phyloP scores from a whole-genome alignment of 208 protist genomes.

The Angomonas ambiguus region DNA sequence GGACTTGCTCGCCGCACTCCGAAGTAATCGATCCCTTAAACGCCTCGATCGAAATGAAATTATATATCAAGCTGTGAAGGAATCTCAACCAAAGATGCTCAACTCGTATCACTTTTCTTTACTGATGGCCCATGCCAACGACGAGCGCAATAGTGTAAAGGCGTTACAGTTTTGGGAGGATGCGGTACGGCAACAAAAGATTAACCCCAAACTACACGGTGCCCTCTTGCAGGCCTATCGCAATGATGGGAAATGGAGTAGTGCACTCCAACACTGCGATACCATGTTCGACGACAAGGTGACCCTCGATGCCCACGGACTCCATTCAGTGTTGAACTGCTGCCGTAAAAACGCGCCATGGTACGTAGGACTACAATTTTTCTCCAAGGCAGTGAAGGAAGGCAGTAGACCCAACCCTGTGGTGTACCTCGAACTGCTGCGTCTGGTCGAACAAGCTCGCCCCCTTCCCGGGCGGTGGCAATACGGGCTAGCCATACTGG shows the following conservation, averaged over 20 bases:
- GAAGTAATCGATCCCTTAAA: constrained; percentile 54
- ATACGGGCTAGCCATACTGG: constrained; percentile 50
- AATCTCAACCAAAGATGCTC: constrained; percentile 24
- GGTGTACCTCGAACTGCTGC: constrained; percentile 82
- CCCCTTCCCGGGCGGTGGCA: constrained; percentile 35
- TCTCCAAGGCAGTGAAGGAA: constrained; percentile 43
- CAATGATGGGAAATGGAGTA: constrained; percentile 57
- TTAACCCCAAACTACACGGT: constrained; percentile 54
- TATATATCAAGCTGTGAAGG: constrained; percentile 28
- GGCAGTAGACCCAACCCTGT: constrained; percentile 57
- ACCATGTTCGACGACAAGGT: constrained; percentile 66
- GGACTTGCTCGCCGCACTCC: constrained; percentile 43
- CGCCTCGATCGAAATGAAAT: constrained; percentile 73
- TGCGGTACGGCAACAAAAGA: constrained; percentile 55
- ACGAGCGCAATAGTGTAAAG: constrained; percentile 44
- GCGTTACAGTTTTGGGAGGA: constrained; percentile 64
- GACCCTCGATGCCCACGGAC: constrained; percentile 44
- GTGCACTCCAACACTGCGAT: constrained; percentile 61
- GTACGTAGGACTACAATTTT: constrained; percentile 47
- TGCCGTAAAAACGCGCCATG: constrained; percentile 61
- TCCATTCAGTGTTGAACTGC: constrained; percentile 81
- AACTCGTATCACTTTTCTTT: constrained; percentile 70
- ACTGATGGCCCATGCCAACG: constrained; percentile 85
- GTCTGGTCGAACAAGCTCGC: constrained; percentile 39
- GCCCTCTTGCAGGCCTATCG: constrained; percentile 65